These are phyloP conservation scores for Chaetomium sp. DNA, from an alignment of 2,329 filamentous ascomycete species.

Conservation along the genomic window DNA sequence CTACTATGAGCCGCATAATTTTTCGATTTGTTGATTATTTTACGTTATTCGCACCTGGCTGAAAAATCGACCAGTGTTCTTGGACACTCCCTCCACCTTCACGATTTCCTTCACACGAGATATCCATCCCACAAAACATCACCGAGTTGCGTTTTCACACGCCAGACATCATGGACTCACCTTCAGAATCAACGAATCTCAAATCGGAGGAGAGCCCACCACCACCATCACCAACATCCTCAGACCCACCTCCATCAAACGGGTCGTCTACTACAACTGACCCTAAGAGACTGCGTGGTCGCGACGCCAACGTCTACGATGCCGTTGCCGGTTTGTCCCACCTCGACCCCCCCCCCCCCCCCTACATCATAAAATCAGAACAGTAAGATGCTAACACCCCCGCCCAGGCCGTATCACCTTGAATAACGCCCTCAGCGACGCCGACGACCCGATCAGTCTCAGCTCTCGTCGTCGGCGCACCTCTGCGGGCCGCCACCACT, in stretches of 20 bases:
- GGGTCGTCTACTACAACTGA: neutral
- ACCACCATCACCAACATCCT: neutral
- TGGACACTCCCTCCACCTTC: too few relatives aligned
- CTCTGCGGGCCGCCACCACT: conserved; percentile 19
- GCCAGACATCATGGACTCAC: neutral
- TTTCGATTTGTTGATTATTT: too few relatives aligned
- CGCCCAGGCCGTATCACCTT: conserved; percentile 32
- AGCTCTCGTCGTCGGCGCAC: conserved; percentile 7
- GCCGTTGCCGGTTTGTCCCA: conserved; percentile 58
- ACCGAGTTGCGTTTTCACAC: neutral
- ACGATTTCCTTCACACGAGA: too few relatives aligned
- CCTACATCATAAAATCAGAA: too few relatives aligned
- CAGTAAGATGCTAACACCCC: neutral
- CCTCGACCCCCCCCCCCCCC: neutral
- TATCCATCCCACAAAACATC: too few relatives aligned
- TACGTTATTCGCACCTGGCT: neutral
- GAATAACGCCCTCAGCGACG: conserved; percentile 25
- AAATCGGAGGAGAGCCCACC: conserved; percentile 14
- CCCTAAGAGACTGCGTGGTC: conserved; percentile 6
- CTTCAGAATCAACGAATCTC: neutral
- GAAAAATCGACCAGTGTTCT: neutral
- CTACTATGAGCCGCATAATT: too few relatives aligned
- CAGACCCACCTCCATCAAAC: neutral
- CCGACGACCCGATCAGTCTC: conserved; percentile 6
- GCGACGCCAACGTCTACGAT: conserved; percentile 58